A percentile compares a stretch with the other conserved stretches of the same genome.
These are phyloP conservation scores for Tulasnella sp. DNA, from an alignment of 768 basidiomycete genomes.

Conservation along the genomic window DNA sequence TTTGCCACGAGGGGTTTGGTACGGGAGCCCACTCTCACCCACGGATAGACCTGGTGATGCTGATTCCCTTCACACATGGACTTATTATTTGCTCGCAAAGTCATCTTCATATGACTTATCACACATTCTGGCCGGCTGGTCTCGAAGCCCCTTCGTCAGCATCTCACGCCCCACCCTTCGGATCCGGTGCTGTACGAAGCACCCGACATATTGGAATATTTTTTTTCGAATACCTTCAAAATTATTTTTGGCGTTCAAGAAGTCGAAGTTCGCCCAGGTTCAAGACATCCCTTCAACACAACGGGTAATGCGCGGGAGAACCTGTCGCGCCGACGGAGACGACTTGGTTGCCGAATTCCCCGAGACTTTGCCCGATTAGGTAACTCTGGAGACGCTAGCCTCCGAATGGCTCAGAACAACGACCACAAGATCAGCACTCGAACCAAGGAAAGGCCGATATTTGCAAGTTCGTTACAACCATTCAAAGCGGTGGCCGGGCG, in stretches of 20 bases:
- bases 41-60: no score
- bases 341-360: neutral
- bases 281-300: neutral
- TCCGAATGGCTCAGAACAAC: neutral
- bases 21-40: no score
- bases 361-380: neutral
- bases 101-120: neutral
- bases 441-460: neutral
- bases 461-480: neutral
- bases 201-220: neutral
- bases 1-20: no score
- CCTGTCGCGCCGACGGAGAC: constrained; percentile 1
- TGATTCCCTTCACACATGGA: no score
- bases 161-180: neutral
- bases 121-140: neutral
- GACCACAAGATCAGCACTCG: neutral
- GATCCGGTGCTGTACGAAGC: neutral
- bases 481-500: neutral
- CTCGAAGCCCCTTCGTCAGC: neutral
- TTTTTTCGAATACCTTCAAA: neutral
- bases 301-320: neutral
- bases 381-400: neutral
- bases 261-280: neutral
- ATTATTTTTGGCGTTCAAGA: neutral
- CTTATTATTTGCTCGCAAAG: neutral